Evolutionary conservation across 495 filamentous ascomycete species (phyloP).

Genomic region (Neurospora sublineolata): DNA sequence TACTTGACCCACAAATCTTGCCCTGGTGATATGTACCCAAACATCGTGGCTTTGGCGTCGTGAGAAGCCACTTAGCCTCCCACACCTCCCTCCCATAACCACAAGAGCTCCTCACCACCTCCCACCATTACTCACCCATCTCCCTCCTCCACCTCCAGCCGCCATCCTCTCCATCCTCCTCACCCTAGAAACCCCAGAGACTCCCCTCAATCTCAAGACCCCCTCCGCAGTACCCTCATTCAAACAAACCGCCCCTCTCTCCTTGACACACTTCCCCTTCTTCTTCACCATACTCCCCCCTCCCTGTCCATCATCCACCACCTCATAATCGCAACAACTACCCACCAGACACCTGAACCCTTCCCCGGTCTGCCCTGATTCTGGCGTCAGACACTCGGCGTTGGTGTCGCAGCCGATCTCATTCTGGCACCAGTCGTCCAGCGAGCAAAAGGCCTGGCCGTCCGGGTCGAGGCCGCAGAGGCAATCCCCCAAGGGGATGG

Average conservation of each 20-base stretch:
- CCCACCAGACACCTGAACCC: slow-evolving; percentile 3
- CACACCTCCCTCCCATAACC: not conserved
- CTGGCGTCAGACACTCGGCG: not conserved
- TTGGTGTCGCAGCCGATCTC: not conserved
- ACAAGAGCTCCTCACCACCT: not conserved
- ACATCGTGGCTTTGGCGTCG: not conserved
- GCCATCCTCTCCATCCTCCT: not conserved
- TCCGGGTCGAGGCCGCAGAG: not conserved
- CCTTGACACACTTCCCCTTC: slow-evolving; percentile 3
- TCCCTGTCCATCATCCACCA: not conserved
- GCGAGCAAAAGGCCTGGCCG: not conserved
- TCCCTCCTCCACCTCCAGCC: not conserved
- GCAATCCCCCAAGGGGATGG: not conserved
- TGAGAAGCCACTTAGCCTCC: not conserved
- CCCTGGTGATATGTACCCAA: not conserved
- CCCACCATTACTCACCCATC: not conserved
- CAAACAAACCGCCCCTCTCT: not conserved
- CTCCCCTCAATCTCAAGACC: not conserved
- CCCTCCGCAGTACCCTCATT: not conserved
- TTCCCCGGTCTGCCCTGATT: not conserved
- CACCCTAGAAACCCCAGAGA: not conserved
- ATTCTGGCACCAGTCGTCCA: not conserved
- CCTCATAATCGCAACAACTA: slow-evolving; percentile 3
- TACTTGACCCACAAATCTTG: not conserved
- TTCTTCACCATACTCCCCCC: not conserved